A percentile compares a stretch with the other conserved stretches of the same genome.
Conservation (phyloP, 306 rosid species). For the Hippophae tibetana region DNA sequence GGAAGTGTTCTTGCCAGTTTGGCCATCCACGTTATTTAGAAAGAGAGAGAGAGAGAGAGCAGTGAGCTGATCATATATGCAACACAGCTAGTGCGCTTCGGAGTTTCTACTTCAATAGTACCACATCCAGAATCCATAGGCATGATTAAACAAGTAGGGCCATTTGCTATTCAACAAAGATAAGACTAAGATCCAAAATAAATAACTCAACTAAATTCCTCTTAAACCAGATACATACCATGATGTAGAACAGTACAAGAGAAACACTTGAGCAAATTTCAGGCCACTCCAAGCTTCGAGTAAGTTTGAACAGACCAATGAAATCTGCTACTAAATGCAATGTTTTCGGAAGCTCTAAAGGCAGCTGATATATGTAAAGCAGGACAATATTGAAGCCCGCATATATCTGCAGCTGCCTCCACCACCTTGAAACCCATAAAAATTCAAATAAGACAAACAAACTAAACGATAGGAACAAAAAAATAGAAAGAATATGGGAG, state of each 20-base stretch:
- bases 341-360: conserved; percentile 46
- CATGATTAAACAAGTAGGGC: not conserved
- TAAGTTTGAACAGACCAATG: conserved; percentile 78
- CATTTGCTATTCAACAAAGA: not conserved
- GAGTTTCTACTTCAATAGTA: not conserved
- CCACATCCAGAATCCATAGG: not conserved
- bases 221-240: conserved; percentile 46
- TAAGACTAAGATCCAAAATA: conserved; percentile 1
- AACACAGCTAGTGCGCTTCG: not conserved
- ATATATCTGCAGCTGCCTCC: conserved; percentile 87
- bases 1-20: too few species aligned
- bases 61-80: too few species aligned
- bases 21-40: too few species aligned
- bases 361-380: conserved; percentile 78
- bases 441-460: conserved; percentile 16
- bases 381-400: conserved; percentile 74
- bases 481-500: not conserved
- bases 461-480: conserved; percentile 13
- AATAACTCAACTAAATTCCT: not conserved
- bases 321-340: conserved; percentile 58
- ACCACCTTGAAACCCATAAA: conserved; percentile 68
- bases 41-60: too few species aligned
- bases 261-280: conserved; percentile 68
- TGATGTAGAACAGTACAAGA: conserved; percentile 58
- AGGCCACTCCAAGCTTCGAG: conserved; percentile 61